Evolutionary conservation across 176 grass and related monocot genomes (phyloP), one percentile per base, ranked within the genome.

Genomic region (Oryza coarctata): DNA sequence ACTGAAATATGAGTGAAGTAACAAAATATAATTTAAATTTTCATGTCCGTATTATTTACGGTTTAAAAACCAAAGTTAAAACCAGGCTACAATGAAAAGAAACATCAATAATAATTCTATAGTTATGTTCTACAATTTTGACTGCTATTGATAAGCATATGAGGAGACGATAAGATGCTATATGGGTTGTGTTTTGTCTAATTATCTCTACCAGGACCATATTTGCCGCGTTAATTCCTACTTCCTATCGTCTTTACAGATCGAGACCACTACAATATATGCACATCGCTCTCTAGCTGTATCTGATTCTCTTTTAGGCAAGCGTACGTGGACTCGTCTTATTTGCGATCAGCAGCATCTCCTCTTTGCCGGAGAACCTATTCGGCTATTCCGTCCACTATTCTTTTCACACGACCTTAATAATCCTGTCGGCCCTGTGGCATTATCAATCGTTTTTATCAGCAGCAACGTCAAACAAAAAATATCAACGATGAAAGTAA

Each of bases 381-480:
- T 43, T 71, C 28, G 1, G 34, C 55, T 25, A 60, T 23, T n/a
- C 47, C 9, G 22, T 55, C 63, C 12, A n/a, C 25, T n/a, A 82
- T 82, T 82, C 68, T 0, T 15, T 82, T 85, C 74, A 77, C 73
- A 77, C 47, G 11, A 23, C 65, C 0, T 57, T 70, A 9, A 7
- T 67, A 67, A 35, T 34, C 18, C 17, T 70, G 65, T 80, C 68
- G 12, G 13, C 78, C 78, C 2, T 33, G 32, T 69, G 3, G 12
- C 11, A 26, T 55, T n/a, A 55, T 55, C 55, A 12, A 33, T 33
- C 1, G 32, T 33, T 33, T 33, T 4, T 2, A 1, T 33, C 32
- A 4, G 32, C 32, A 33, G 32, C 32, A 33, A 33, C 32, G 32
- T 33, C 32, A 33, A 58, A n/a, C 18, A 58, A 33, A 2, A 33